Evolutionary conservation across 2,329 filamentous ascomycete species (phyloP), one percentile per base, ranked within the genome.

Genomic region (Aspergillus alliaceus): DNA sequence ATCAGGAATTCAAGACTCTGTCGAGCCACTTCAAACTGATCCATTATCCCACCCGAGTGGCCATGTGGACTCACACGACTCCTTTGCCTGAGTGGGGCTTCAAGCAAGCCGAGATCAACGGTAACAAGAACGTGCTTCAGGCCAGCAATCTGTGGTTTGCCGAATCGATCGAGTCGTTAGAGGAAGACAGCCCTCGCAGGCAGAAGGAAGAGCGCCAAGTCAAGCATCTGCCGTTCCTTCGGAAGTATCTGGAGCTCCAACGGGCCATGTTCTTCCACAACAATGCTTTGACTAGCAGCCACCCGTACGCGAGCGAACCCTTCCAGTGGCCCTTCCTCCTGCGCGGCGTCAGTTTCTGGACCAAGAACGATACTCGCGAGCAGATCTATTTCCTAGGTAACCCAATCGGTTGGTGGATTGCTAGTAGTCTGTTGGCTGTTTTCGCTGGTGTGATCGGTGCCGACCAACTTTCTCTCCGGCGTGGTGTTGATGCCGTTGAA

Each of bases 231-330:
- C 88, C 93, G 18, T 99, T 99, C 84, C 79, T 97, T 64, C 86
- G 85, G 70, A 99, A 99, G 80, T 99, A 93, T 83, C 86, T 97
- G 63, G 95, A 99, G 80, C 84, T 99, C 57, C 95, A 99, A 78
- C 87, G 93, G 50, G 91, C 93, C 68, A 99, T 99, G 93, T 99
- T 99, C 84, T 93, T 90, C 84, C 95, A 99, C 83, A 99, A 99
- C 84, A 98, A 93, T 76, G 93, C 96, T 69, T 81, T 99, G 72
- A 99, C 95, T 44, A 96, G 92, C 79, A 96, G 91, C 72, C 95
- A 99, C 75, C 95, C 95, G 1, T 99, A 99, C 75, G 86, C 95
- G 40, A 96, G 91, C 68, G 89, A 93, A 73, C 95, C 95, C 6
- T 95, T 96, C 79, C 91, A 96, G 71, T 99, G 95, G 95, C 95